Evolutionary conservation across 1,139 yeast genomes (phyloP).

Genomic region (Suhomyces coccinellae): DNA sequence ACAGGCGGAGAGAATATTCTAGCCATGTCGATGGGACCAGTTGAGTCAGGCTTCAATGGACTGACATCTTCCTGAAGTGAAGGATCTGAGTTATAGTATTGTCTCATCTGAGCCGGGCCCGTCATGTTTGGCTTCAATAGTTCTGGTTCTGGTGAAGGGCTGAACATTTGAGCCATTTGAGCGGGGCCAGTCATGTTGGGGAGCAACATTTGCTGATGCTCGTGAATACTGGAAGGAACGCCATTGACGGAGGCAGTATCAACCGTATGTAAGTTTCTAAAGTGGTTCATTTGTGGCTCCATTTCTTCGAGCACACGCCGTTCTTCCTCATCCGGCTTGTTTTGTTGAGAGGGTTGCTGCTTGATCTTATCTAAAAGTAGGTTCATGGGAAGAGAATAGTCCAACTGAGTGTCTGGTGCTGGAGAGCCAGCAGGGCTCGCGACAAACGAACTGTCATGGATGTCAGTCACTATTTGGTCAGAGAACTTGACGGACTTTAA

Average conservation of each 20-base stretch:
- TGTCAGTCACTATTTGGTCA: slow-evolving; percentile 55
- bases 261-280: slow-evolving; percentile 59
- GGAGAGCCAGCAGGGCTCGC: slow-evolving; percentile 29
- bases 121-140: slow-evolving; percentile 28
- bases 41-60: slow-evolving; percentile 36
- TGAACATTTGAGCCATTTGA: slow-evolving; percentile 36
- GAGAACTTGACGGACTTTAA: slow-evolving; percentile 69
- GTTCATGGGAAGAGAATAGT: slow-evolving; percentile 72
- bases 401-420: slow-evolving; percentile 31
- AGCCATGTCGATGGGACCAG: slow-evolving; percentile 44
- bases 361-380: slow-evolving; percentile 53
- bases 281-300: slow-evolving; percentile 66
- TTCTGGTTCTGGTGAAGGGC: slow-evolving; percentile 26
- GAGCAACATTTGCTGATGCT: slow-evolving; percentile 31
- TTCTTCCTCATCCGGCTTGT: slow-evolving; percentile 48
- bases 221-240: slow-evolving; percentile 51
- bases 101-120: slow-evolving; percentile 30
- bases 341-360: slow-evolving; percentile 23
- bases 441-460: slow-evolving; percentile 32
- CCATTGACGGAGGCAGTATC: slow-evolving; percentile 66
- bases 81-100: slow-evolving; percentile 11
- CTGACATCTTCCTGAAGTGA: slow-evolving; percentile 10
- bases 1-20: slow-evolving; percentile 27
- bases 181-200: slow-evolving; percentile 62
- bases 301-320: slow-evolving; percentile 63